A percentile compares a stretch with the other conserved stretches of the same genome.
These are phyloP conservation scores for Musa beccarii DNA, from an alignment of 176 grass and related monocot genomes.

Conservation along the genomic window DNA sequence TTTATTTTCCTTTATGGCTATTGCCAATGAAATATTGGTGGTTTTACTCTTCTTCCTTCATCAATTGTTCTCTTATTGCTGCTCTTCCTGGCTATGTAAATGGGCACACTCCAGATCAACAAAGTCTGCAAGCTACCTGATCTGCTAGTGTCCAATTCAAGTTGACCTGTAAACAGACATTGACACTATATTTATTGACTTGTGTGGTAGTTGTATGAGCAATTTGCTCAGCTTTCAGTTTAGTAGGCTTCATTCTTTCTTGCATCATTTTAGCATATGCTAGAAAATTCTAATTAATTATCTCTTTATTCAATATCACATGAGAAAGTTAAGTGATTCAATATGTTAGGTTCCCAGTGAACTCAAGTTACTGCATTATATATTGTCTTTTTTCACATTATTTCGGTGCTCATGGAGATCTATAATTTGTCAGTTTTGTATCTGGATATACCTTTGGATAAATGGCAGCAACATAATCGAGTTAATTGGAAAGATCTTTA, in stretches of 20 bases:
- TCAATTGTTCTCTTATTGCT: not conserved
- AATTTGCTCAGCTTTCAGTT: not conserved
- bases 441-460: slow-evolving; percentile 74
- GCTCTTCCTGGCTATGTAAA: not conserved
- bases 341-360: not conserved
- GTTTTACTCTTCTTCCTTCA: not conserved
- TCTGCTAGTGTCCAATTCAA: not conserved
- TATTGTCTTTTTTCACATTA: not conserved
- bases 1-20: not conserved
- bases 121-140: not conserved
- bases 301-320: not conserved
- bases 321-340: not conserved
- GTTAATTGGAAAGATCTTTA: slow-evolving; percentile 63
- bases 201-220: not conserved
- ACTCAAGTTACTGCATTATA: not conserved
- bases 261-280: not conserved
- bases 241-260: not conserved
- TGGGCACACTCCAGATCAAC: not conserved
- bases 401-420: not conserved
- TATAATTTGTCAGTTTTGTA: slow-evolving; percentile 42
- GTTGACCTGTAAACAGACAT: not conserved
- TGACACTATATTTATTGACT: not conserved
- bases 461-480: slow-evolving; percentile 43
- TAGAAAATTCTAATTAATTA: not conserved
- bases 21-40: not conserved